Evolutionary conservation across 345 rosid genomes (phyloP), one percentile per base, ranked within the genome.

Genomic region (Cardamine occulta): DNA sequence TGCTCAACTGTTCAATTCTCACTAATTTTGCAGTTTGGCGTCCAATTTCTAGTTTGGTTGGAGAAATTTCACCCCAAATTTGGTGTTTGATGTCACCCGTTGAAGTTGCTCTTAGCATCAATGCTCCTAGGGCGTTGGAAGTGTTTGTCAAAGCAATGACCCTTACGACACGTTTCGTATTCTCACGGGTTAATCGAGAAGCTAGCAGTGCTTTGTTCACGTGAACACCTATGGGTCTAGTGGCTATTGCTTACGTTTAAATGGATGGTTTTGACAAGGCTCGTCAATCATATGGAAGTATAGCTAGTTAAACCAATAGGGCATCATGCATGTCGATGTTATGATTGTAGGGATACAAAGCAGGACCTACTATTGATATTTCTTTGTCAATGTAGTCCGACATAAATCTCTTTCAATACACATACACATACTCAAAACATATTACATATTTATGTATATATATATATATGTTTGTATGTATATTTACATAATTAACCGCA

Each of bases 61-160:
- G n/a, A n/a, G n/a, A n/a, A n/a, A n/a, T n/a, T n/a, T n/a, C n/a
- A n/a, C n/a, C n/a, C n/a, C n/a, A n/a, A n/a, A n/a, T n/a, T n/a
- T n/a, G n/a, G n/a, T n/a, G n/a, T n/a, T n/a, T n/a, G n/a, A n/a
- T n/a, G n/a, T n/a, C n/a, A n/a, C n/a, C n/a, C n/a, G n/a, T n/a
- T n/a, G n/a, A n/a, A n/a, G n/a, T n/a, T n/a, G n/a, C n/a, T n/a
- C n/a, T n/a, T n/a, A n/a, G n/a, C n/a, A n/a, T n/a, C n/a, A n/a
- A n/a, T 39, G 51, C 74, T 75, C 79, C 79, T 34, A 55, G 59
- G 35, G 67, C 47, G 17, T 54, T 72, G 78, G 79, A 74, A 47
- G 45, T 66, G 53, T 66, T 47, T 58, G 60, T 57, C 66, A 47
- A 31, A 60, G 63, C 68, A 49, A 19, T 68, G 48, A 17, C 19